phyloP scores from a whole-genome alignment of 73 alveolate genomes.

The Tetrahymena elliotti region DNA sequence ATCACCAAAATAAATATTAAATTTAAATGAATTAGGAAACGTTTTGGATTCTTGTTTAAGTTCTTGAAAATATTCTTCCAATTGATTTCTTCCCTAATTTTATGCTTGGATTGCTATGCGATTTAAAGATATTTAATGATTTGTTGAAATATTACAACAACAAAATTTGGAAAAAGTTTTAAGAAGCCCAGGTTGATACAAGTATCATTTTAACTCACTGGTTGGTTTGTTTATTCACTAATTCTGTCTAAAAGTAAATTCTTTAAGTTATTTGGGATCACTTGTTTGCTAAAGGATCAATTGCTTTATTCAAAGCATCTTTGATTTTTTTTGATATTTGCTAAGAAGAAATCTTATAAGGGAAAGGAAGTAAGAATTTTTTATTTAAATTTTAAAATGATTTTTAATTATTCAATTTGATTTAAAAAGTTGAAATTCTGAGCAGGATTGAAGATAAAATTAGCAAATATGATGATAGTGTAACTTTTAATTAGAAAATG shows the following conservation, averaged over 20 bases:
- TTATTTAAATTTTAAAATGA: too few species aligned
- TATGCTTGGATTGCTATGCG: not conserved
- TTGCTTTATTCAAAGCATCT: not conserved
- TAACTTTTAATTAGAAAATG: not conserved
- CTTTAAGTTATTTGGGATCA: not conserved
- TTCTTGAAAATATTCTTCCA: not conserved
- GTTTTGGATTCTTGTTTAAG: not conserved
- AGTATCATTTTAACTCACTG: not conserved
- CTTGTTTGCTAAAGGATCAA: not conserved
- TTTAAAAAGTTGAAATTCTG: not conserved
- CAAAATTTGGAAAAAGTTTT: not conserved
- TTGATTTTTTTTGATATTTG: not conserved
- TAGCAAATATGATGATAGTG: not conserved
- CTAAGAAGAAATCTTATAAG: not conserved
- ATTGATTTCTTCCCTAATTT: not conserved
- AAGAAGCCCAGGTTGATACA: not conserved
- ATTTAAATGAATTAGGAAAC: not conserved
- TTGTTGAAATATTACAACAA: not conserved
- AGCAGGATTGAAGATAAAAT: not conserved
- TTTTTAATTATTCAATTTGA: too few species aligned
- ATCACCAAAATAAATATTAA: not conserved
- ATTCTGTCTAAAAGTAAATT: not conserved
- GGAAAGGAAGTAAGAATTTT: not conserved
- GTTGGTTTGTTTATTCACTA: not conserved
- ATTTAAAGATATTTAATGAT: not conserved